These are phyloP conservation scores for Microcera coccophila DNA, from an alignment of 2,329 filamentous ascomycete genomes.

Conservation along the genomic window DNA sequence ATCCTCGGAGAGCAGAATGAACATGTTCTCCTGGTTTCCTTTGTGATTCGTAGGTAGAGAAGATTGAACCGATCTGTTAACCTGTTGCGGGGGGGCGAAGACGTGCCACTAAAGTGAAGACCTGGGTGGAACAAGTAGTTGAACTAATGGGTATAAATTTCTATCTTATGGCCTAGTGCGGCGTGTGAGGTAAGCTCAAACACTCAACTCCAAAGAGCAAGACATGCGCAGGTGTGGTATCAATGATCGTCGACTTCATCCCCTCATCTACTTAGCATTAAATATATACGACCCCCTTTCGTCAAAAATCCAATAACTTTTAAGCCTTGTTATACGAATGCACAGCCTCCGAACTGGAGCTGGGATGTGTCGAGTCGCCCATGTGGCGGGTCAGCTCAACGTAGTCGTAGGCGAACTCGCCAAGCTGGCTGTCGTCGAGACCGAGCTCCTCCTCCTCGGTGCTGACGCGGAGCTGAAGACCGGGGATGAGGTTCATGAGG, in stretches of 20 bases:
- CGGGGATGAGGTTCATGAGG: conserved; percentile 66
- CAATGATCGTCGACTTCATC: not conserved
- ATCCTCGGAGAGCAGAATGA: no score
- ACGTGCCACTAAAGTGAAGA: no score
- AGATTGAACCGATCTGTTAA: no score
- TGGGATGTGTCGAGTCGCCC: conserved; percentile 31
- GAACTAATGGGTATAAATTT: not conserved
- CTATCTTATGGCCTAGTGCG: not conserved
- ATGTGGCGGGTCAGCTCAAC: conserved; percentile 68
- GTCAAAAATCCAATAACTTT: not conserved
- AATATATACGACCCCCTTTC: not conserved
- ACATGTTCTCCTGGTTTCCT: no score
- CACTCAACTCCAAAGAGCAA: not conserved
- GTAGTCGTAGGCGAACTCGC: conserved; percentile 82
- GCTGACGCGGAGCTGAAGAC: conserved; percentile 63
- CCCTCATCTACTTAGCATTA: not conserved
- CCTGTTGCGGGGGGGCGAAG: no score
- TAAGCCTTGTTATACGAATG: conserved; percentile 14
- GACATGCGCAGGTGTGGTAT: not conserved
- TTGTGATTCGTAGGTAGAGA: no score
- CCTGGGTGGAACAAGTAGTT: no score
- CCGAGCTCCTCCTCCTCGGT: conserved; percentile 67
- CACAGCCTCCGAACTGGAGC: conserved; percentile 18
- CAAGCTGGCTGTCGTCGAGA: conserved; percentile 70
- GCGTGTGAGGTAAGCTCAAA: not conserved